Evolutionary conservation across 2,329 filamentous ascomycete genomes (phyloP).

Genomic region (Sporothrix protearum): DNA sequence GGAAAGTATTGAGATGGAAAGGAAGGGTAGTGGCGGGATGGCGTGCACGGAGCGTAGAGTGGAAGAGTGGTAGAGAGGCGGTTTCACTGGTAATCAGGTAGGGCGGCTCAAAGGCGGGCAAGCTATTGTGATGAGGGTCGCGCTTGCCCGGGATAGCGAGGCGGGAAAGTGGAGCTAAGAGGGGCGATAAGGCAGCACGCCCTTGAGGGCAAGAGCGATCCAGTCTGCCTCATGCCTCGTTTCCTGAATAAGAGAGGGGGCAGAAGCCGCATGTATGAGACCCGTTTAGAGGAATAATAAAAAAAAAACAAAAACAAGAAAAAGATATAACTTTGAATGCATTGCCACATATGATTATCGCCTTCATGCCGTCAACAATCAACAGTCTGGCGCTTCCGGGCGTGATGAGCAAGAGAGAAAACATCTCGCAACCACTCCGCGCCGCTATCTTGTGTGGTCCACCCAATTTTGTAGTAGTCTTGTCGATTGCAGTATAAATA

Average conservation of each 20-base stretch:
- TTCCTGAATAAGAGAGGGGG: neutral
- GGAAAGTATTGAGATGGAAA: neutral
- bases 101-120: neutral
- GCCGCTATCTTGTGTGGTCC: too few species aligned
- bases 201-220: neutral
- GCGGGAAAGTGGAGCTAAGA: slow-evolving; percentile 18
- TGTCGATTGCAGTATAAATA: too few species aligned
- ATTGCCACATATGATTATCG: too few species aligned
- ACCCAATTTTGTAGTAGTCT: too few species aligned
- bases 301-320: too few species aligned
- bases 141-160: neutral
- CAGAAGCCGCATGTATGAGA: too few species aligned
- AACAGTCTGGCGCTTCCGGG: too few species aligned
- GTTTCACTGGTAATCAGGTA: neutral
- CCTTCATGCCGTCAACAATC: too few species aligned
- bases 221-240: neutral
- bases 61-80: neutral
- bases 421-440: too few species aligned
- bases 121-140: neutral
- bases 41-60: neutral
- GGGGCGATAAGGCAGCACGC: slow-evolving; percentile 15
- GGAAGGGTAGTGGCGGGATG: neutral
- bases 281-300: too few species aligned
- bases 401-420: too few species aligned
- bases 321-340: too few species aligned